Evolutionary conservation across 192 early-diverging fungal genomes (phyloP).

Genomic region (Lobulomyces angularis): DNA sequence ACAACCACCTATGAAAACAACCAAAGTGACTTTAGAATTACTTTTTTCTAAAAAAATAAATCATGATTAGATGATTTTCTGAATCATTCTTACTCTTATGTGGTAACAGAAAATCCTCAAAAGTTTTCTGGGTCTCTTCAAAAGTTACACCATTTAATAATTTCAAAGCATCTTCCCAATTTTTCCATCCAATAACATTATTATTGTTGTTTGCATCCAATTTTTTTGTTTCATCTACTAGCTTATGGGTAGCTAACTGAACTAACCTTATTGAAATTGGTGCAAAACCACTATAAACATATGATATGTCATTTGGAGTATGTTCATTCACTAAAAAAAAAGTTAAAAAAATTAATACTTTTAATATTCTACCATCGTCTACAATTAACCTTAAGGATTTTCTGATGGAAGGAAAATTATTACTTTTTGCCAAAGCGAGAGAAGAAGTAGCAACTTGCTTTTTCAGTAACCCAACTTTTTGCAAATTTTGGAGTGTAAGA

Average conservation of each 20-base stretch:
- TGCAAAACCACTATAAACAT: constrained; percentile 92
- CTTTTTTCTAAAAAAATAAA: constrained; percentile 21
- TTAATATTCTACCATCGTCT: too few species aligned
- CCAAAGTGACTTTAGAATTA: constrained; percentile 60
- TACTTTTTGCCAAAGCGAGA: too few species aligned
- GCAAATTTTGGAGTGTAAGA: constrained; percentile 71
- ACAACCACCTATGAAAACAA: constrained; percentile 93
- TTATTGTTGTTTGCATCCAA: too few species aligned
- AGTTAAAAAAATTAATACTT: too few species aligned
- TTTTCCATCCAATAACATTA: constrained; percentile 57
- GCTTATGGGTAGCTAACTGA: constrained; percentile 55
- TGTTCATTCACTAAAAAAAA: constrained; percentile 77
- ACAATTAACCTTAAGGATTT: constrained; percentile 66
- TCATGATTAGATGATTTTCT: constrained; percentile 1
- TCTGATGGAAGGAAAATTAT: constrained; percentile 45
- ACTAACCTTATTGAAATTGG: constrained; percentile 81
- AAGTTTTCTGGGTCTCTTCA: constrained; percentile 41
- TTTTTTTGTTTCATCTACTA: constrained; percentile 13
- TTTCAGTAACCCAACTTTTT: constrained; percentile 50
- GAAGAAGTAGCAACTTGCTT: constrained; percentile 24
- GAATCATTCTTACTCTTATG: constrained; percentile 6
- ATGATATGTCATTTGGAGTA: constrained; percentile 74
- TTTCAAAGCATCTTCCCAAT: constrained; percentile 72
- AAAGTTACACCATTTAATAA: constrained; percentile 68
- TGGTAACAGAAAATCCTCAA: constrained; percentile 3